These are phyloP conservation scores for Lactarius hengduanensis DNA, from an alignment of 768 basidiomycete species.

Conservation along the genomic window DNA sequence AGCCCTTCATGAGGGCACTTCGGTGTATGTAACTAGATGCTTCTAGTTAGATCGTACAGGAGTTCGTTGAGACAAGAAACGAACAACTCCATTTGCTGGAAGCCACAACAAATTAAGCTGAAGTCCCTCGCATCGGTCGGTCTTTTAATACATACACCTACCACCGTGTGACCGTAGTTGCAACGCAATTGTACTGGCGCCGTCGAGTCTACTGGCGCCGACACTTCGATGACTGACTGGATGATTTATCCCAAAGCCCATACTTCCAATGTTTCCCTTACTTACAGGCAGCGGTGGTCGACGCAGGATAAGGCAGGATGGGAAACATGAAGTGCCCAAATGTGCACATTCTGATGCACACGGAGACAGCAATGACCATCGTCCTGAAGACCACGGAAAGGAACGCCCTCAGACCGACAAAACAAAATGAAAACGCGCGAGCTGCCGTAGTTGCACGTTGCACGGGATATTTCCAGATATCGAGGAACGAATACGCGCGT, in stretches of 20 bases:
- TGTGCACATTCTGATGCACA: too few species aligned
- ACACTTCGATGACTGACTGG: too few species aligned
- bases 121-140: background rate
- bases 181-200: too few species aligned
- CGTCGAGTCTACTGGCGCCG: too few species aligned
- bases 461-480: slow-evolving; percentile 2
- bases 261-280: background rate
- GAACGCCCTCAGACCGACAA: background rate
- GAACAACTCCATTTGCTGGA: background rate
- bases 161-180: too few species aligned
- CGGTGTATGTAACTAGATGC: too few species aligned
- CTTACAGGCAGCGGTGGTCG: slow-evolving; percentile 7
- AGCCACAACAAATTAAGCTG: background rate
- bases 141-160: background rate
- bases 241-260: too few species aligned
- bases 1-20: background rate
- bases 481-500: slow-evolving; percentile 7
- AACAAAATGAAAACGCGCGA: background rate
- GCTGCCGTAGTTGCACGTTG: slow-evolving; percentile 1
- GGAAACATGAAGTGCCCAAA: too few species aligned
- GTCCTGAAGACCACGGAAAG: too few species aligned
- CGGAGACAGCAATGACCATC: too few species aligned
- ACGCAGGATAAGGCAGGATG: background rate
- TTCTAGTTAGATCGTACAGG: background rate
- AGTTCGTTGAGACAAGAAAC: background rate